phyloP scores from a whole-genome alignment of 495 filamentous ascomycete genomes.

The Penicillium egyptiacum region DNA sequence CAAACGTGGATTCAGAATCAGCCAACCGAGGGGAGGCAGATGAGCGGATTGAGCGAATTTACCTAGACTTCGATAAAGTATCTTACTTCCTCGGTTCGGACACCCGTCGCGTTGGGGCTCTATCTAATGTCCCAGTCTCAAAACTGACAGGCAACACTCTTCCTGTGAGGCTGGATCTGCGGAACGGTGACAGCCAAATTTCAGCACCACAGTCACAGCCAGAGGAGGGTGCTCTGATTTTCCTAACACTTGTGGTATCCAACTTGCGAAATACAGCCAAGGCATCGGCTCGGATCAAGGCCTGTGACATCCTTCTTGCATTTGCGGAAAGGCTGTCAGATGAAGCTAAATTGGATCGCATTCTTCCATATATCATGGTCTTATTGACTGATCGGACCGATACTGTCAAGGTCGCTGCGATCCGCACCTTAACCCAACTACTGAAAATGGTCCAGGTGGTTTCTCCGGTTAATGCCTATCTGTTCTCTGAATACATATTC shows the following conservation, averaged over 20 bases:
- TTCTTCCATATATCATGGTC: constrained; percentile 84
- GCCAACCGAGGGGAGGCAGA: constrained; percentile 79
- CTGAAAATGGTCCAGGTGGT: constrained; percentile 82
- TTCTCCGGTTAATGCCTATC: constrained; percentile 90
- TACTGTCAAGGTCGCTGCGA: constrained; percentile 77
- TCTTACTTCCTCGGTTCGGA: constrained; percentile 75
- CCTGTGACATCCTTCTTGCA: constrained; percentile 89
- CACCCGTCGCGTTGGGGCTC: constrained; percentile 20
- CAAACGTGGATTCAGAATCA: constrained; percentile 58
- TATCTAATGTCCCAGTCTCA: constrained; percentile 24
- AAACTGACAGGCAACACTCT: constrained; percentile 48
- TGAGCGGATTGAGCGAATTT: constrained; percentile 89
- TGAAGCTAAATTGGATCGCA: constrained; percentile 93
- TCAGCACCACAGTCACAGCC: constrained; percentile 32
- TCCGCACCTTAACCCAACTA: constrained; percentile 83
- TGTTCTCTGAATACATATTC: constrained; percentile 94
- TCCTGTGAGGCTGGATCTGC: constrained; percentile 86
- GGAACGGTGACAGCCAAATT: constrained; percentile 70
- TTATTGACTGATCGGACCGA: constrained; percentile 79
- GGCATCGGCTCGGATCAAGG: constrained; percentile 80
- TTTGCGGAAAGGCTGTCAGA: constrained; percentile 91
- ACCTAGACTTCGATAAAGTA: constrained; percentile 96
- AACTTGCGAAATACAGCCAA: constrained; percentile 87
- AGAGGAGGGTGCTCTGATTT: constrained; percentile 92
- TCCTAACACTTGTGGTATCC: constrained; percentile 82